These are phyloP conservation scores for Talaromyces sp. DNA, from an alignment of 2,329 filamentous ascomycete genomes.

Conservation along the genomic window DNA sequence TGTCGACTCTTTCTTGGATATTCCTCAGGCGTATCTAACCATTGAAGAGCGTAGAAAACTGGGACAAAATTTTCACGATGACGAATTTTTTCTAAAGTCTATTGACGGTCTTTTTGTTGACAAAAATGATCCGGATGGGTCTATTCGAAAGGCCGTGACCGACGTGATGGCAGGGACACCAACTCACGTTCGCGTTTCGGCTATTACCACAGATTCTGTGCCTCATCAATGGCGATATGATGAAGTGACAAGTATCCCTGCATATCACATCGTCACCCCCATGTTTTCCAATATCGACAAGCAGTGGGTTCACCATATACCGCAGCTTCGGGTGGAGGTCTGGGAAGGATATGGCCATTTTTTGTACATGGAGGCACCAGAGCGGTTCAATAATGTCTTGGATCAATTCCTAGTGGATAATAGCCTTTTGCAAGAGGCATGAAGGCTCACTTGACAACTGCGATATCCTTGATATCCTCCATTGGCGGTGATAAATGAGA, in stretches of 20 bases:
- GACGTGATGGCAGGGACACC: not conserved
- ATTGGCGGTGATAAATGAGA: too few relatives aligned
- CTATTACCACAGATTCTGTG: not conserved
- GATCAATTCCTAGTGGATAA: not conserved
- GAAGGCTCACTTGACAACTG: not conserved
- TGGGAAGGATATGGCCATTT: not conserved
- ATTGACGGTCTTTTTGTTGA: not conserved
- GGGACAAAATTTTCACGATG: not conserved
- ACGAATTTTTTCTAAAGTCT: not conserved
- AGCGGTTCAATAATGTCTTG: not conserved
- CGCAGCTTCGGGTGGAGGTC: not conserved
- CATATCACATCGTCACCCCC: not conserved
- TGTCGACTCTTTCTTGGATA: not conserved
- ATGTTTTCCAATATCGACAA: not conserved
- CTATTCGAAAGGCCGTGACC: not conserved
- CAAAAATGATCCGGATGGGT: not conserved
- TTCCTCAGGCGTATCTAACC: not conserved
- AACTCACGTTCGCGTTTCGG: not conserved
- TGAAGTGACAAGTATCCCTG: not conserved
- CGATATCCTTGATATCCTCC: not conserved
- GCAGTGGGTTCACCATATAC: not conserved
- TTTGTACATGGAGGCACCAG: not conserved
- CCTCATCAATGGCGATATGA: not conserved
- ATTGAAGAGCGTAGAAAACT: not conserved
- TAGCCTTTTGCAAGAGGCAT: not conserved